Evolutionary conservation across 75 land plant species (phyloP).

Genomic region (Picea glauca): DNA sequence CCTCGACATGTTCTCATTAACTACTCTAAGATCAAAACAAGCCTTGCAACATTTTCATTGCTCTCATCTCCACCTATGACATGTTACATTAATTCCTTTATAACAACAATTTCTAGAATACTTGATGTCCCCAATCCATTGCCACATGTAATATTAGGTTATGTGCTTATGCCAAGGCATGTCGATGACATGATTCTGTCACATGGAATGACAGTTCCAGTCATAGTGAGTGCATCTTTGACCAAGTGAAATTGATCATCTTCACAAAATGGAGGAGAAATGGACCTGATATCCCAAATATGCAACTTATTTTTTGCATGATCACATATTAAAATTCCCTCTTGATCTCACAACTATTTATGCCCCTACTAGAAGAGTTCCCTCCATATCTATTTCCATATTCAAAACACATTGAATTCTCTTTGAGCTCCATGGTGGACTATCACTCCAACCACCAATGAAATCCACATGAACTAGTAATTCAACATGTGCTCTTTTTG

Average conservation of each 20-base stretch:
- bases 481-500: slow-evolving; percentile 37
- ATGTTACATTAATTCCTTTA: slow-evolving; percentile 74
- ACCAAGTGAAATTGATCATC: slow-evolving; percentile 89
- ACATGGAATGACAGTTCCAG: slow-evolving; percentile 35
- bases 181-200: slow-evolving; percentile 14
- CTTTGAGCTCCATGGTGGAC: slow-evolving; percentile 95
- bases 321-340: slow-evolving; percentile 34
- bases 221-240: slow-evolving; percentile 85
- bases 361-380: slow-evolving; percentile 61
- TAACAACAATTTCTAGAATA: slow-evolving; percentile 90
- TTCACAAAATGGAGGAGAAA: slow-evolving; percentile 57
- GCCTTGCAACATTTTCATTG: slow-evolving; percentile 73
- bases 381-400: slow-evolving; percentile 74
- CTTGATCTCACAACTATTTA: slow-evolving; percentile 12
- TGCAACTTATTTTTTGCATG: slow-evolving; percentile 49
- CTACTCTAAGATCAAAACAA: slow-evolving; percentile 86
- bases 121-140: slow-evolving; percentile 97
- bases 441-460: slow-evolving; percentile 98
- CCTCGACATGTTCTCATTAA: slow-evolving; percentile 98
- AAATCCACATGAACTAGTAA: slow-evolving; percentile 86
- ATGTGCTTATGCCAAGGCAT: slow-evolving; percentile 65
- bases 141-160: slow-evolving; percentile 90
- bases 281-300: slow-evolving; percentile 39
- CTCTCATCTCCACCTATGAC: slow-evolving; percentile 55
- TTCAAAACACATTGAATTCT: slow-evolving; percentile 83